These are phyloP conservation scores for Exserohilum rostratum DNA, from an alignment of 2,329 filamentous ascomycete genomes.

Conservation along the genomic window DNA sequence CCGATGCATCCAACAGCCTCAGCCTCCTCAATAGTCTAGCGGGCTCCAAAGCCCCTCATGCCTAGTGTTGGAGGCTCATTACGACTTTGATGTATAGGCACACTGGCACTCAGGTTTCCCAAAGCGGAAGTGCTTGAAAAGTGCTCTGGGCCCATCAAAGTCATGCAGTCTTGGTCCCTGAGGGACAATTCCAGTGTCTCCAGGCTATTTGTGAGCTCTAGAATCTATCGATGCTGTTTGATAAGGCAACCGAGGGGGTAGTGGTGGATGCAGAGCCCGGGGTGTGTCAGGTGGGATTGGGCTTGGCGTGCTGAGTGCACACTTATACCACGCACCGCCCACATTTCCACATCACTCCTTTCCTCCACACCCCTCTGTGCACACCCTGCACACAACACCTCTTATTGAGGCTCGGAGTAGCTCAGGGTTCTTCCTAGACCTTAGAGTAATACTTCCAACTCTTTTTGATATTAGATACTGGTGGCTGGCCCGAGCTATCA, in stretches of 20 bases:
- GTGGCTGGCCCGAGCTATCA: slow-evolving; percentile 11
- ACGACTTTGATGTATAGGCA: slow-evolving; percentile 2
- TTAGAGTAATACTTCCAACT: slow-evolving; percentile 7
- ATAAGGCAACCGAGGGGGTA: slow-evolving; percentile 8
- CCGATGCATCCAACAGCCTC: slow-evolving; percentile 9
- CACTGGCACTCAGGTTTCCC: background rate
- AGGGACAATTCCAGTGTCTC: background rate
- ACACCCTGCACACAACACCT: slow-evolving; percentile 8
- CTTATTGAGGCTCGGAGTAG: slow-evolving; percentile 1
- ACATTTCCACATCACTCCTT: slow-evolving; percentile 18
- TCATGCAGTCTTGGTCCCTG: background rate
- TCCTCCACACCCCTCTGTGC: slow-evolving; percentile 10
- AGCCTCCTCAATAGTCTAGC: background rate
- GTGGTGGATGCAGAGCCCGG: slow-evolving; percentile 13
- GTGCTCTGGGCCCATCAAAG: background rate
- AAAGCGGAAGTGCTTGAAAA: slow-evolving; percentile 16
- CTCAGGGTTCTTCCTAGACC: background rate
- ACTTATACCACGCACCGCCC: slow-evolving; percentile 33
- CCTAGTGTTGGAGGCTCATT: background rate
- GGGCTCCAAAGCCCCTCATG: background rate
- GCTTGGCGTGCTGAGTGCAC: slow-evolving; percentile 30
- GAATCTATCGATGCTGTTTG: background rate
- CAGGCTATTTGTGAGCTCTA: background rate
- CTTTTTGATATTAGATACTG: slow-evolving; percentile 6
- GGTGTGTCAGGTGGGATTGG: slow-evolving; percentile 14